Conservation (phyloP, 1,284 basidiomycete species). For the Anthracocystis walkeri region DNA sequence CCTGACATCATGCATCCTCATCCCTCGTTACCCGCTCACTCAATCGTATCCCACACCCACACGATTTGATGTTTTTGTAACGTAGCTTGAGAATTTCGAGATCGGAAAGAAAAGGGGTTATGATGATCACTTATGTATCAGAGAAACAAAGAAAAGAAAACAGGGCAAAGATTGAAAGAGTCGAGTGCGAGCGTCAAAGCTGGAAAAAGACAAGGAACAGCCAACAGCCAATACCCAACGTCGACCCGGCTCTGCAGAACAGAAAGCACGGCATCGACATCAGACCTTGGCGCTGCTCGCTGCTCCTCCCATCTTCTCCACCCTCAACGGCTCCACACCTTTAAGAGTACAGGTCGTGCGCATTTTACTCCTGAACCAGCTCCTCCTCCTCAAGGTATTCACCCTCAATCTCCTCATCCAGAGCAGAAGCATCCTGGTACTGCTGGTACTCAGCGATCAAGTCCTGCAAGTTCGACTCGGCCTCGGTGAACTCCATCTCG, state of each 20-base stretch:
- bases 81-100: background rate
- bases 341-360: background rate
- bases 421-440: conserved; percentile 71
- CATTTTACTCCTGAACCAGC: conserved; percentile 46
- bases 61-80: background rate
- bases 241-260: conserved; percentile 1
- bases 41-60: background rate
- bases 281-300: background rate
- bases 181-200: background rate
- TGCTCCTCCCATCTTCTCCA: background rate
- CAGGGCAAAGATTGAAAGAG: background rate
- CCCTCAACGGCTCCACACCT: background rate
- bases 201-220: background rate
- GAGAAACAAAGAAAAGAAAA: conserved; percentile 7
- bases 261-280: conserved; percentile 17
- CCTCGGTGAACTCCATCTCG: conserved; percentile 71
- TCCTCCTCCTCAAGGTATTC: conserved; percentile 64
- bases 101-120: background rate
- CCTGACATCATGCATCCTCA: background rate
- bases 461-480: conserved; percentile 69
- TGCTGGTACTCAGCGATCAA: conserved; percentile 71
- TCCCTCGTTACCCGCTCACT: background rate
- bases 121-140: conserved; percentile 15
- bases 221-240: background rate
- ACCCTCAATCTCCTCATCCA: conserved; percentile 70